Conservation (phyloP, 1,139 yeast species). For the Sugiyamaella grinbergsii region DNA sequence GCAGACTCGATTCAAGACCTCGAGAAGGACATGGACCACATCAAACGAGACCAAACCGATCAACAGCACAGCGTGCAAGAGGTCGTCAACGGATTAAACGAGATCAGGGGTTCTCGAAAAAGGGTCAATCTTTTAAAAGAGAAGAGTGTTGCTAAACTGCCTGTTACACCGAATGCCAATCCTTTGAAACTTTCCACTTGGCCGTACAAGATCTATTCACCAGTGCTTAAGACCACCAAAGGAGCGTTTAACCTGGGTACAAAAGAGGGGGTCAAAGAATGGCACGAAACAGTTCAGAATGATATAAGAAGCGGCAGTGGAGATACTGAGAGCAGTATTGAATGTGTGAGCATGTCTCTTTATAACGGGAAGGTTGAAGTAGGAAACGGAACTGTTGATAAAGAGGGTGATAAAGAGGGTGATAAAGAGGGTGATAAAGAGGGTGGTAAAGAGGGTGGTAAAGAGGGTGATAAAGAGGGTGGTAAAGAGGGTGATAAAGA, state of each 20-base stretch:
- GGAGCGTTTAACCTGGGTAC: constrained; percentile 38
- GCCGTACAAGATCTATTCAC: constrained; percentile 8
- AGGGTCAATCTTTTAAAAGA: no score
- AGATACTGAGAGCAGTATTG: neutral
- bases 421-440: neutral
- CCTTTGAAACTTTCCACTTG: constrained; percentile 10
- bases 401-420: neutral
- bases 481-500: neutral
- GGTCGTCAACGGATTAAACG: neutral
- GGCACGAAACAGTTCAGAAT: constrained; percentile 6
- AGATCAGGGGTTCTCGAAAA: neutral
- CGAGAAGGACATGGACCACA: neutral
- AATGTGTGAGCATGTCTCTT: neutral
- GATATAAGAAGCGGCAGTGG: neutral
- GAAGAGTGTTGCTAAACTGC: no score
- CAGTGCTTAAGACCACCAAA: constrained; percentile 42
- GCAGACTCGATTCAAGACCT: constrained; percentile 10
- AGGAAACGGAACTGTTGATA: no score
- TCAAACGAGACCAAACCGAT: neutral
- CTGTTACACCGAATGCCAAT: neutral
- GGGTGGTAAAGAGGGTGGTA: neutral
- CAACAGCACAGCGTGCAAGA: constrained; percentile 2
- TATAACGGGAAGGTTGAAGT: constrained; percentile 5
- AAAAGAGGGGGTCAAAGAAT: constrained; percentile 22
- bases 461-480: neutral